Evolutionary conservation across 495 filamentous ascomycete species (phyloP).

Genomic region (Lophium mytilinum): DNA sequence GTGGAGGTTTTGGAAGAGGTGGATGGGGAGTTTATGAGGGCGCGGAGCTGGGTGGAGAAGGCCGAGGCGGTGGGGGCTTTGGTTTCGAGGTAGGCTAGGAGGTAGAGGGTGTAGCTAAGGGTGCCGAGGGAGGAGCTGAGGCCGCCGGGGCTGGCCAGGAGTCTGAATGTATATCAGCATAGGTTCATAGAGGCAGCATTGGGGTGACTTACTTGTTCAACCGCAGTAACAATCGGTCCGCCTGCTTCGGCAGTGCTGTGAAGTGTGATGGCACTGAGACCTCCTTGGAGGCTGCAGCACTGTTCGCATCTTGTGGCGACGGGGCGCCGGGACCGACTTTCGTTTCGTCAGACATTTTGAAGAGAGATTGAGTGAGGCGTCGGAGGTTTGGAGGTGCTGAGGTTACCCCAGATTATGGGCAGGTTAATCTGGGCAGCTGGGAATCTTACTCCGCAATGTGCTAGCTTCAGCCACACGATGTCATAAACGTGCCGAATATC

Average conservation of each 20-base stretch:
- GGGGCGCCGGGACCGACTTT: constrained; percentile 12
- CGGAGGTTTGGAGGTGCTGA: background rate
- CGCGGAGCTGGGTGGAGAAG: constrained; percentile 20
- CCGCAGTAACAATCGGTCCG: constrained; percentile 27
- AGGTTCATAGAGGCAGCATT: background rate
- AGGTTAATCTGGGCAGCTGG: too few relatives aligned
- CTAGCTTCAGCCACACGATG: too few relatives aligned
- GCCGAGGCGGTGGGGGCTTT: constrained; percentile 15
- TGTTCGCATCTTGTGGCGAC: constrained; percentile 7
- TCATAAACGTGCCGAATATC: too few relatives aligned
- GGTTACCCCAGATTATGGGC: too few relatives aligned
- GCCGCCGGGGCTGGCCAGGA: constrained; percentile 31
- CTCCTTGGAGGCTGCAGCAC: constrained; percentile 5
- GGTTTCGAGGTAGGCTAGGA: constrained; percentile 30
- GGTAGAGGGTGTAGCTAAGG: constrained; percentile 35
- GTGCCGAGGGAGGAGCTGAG: constrained; percentile 32
- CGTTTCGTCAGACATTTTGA: constrained; percentile 10
- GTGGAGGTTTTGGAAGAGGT: constrained; percentile 5
- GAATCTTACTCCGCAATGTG: too few relatives aligned
- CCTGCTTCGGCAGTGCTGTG: constrained; percentile 15
- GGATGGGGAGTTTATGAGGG: constrained; percentile 6
- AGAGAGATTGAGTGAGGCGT: background rate
- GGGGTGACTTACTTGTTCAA: constrained; percentile 29
- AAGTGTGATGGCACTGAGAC: constrained; percentile 5
- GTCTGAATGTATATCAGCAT: constrained; percentile 16